Percentiles rank a stretch among this genome's conserved stretches.
Conservation (phyloP, 129 eudicot genomes). For the Sambucus nigra region DNA sequence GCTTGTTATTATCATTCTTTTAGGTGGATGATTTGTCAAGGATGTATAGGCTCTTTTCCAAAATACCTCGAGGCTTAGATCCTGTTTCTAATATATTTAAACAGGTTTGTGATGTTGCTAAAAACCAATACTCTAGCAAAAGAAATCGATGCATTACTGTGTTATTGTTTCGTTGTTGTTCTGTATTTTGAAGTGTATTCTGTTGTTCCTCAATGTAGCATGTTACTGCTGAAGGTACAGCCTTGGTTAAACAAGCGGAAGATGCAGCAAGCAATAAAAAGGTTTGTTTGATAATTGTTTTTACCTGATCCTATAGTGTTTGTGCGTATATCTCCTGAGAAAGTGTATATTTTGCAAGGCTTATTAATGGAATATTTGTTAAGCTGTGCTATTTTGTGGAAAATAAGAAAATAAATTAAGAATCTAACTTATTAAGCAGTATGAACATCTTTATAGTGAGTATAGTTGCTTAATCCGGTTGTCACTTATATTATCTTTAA, state of each 20-base stretch:
- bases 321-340: not conserved
- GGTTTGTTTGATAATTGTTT: slow-evolving; percentile 24
- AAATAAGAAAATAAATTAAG: not conserved
- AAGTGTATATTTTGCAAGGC: not conserved
- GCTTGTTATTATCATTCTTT: not conserved
- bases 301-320: too few relatives aligned
- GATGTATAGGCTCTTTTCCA: slow-evolving; percentile 79
- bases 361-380: not conserved
- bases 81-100: slow-evolving; percentile 84
- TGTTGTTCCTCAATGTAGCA: slow-evolving; percentile 45
- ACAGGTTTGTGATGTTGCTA: slow-evolving; percentile 50
- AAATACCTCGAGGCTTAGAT: slow-evolving; percentile 69
- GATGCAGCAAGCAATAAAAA: slow-evolving; percentile 87
- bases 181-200: slow-evolving; percentile 4
- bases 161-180: not conserved
- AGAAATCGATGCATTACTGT: not conserved
- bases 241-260: slow-evolving; percentile 90
- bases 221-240: slow-evolving; percentile 87
- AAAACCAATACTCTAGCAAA: not conserved
- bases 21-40: slow-evolving; percentile 92
- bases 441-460: not conserved
- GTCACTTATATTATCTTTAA: too few relatives aligned
- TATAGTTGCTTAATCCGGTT: too few relatives aligned
- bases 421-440: not conserved
- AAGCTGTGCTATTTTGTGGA: too few relatives aligned